Percentiles rank a stretch among this genome's conserved stretches.
These are phyloP conservation scores for Podospora didyma DNA, from an alignment of 495 filamentous ascomycete genomes.

Conservation along the genomic window DNA sequence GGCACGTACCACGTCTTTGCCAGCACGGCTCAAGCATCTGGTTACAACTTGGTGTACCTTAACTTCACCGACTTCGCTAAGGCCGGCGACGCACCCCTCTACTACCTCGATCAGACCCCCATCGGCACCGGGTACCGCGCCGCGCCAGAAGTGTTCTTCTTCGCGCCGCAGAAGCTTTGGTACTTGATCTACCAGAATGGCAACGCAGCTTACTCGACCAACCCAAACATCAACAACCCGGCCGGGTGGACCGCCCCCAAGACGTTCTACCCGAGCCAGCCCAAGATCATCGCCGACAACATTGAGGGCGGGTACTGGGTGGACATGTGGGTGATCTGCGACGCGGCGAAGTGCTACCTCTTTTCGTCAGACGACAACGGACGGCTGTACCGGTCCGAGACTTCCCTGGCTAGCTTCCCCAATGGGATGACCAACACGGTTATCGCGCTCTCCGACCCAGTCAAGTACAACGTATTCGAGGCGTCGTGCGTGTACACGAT, in stretches of 20 bases:
- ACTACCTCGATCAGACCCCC: constrained; percentile 24
- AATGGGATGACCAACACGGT: constrained; percentile 20
- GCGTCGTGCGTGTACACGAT: constrained; percentile 19
- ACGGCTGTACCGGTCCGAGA: constrained; percentile 23
- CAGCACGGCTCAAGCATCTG: constrained; percentile 16
- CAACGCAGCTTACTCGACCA: constrained; percentile 28
- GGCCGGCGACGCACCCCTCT: constrained; percentile 11
- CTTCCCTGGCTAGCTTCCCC: constrained; percentile 13
- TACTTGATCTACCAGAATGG: constrained; percentile 27
- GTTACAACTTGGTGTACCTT: constrained; percentile 25
- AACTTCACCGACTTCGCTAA: constrained; percentile 18
- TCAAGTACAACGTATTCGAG: constrained; percentile 16
- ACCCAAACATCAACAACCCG: constrained; percentile 21
- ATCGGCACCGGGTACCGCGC: constrained; percentile 23
- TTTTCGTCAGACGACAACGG: constrained; percentile 28
- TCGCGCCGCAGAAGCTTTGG: constrained; percentile 23
- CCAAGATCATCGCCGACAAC: constrained; percentile 15
- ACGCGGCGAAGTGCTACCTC: constrained; percentile 15
- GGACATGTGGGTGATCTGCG: constrained; percentile 30
- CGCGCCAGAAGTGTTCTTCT: constrained; percentile 23
- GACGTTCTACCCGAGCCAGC: constrained; percentile 18
- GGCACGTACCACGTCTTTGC: constrained; percentile 29
- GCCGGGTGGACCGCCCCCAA: constrained; percentile 22
- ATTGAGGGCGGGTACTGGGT: constrained; percentile 24
- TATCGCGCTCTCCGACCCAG: constrained; percentile 14